phyloP scores from a whole-genome alignment of 1,284 basidiomycete genomes.

The Tausonia pullulans region DNA sequence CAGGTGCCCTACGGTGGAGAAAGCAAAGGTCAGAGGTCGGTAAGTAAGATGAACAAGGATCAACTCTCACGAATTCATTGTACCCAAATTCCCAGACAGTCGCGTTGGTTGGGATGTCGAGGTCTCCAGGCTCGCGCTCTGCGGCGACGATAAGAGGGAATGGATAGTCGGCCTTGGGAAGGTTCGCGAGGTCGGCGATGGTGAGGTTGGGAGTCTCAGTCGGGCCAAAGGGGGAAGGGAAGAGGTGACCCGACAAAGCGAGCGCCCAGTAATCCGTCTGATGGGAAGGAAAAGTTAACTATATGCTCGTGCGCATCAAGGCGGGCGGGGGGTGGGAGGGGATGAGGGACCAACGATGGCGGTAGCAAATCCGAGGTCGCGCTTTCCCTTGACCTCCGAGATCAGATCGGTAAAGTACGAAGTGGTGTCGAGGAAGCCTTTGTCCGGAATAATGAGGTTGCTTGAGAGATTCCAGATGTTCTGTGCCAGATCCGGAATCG shows the following conservation, averaged over 20 bases:
- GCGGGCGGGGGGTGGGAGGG: not conserved
- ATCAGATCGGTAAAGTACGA: slow-evolving; percentile 35
- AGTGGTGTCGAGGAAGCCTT: slow-evolving; percentile 27
- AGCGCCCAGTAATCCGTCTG: slow-evolving; percentile 33
- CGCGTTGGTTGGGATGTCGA: slow-evolving; percentile 35
- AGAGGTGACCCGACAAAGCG: slow-evolving; percentile 31
- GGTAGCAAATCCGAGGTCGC: slow-evolving; percentile 27
- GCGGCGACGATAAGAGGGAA: slow-evolving; percentile 39
- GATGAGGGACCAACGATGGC: slow-evolving; percentile 25
- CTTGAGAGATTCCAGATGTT: slow-evolving; percentile 35
- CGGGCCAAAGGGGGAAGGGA: slow-evolving; percentile 28
- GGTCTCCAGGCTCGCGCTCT: slow-evolving; percentile 37
- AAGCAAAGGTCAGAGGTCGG: too few relatives aligned
- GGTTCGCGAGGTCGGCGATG: slow-evolving; percentile 20
- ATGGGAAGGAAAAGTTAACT: not conserved
- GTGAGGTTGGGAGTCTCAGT: slow-evolving; percentile 32
- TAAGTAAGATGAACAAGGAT: slow-evolving; percentile 21
- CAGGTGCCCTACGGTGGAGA: slow-evolving; percentile 30
- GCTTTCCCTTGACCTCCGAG: slow-evolving; percentile 30
- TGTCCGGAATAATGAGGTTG: slow-evolving; percentile 37
- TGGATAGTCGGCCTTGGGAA: slow-evolving; percentile 24
- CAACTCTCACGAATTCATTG: not conserved
- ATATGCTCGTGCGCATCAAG: not conserved
- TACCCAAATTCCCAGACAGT: slow-evolving; percentile 36
- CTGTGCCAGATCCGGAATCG: slow-evolving; percentile 7